These are phyloP conservation scores for Leishmania amazonensis DNA, from an alignment of 208 protist species.

Conservation along the genomic window DNA sequence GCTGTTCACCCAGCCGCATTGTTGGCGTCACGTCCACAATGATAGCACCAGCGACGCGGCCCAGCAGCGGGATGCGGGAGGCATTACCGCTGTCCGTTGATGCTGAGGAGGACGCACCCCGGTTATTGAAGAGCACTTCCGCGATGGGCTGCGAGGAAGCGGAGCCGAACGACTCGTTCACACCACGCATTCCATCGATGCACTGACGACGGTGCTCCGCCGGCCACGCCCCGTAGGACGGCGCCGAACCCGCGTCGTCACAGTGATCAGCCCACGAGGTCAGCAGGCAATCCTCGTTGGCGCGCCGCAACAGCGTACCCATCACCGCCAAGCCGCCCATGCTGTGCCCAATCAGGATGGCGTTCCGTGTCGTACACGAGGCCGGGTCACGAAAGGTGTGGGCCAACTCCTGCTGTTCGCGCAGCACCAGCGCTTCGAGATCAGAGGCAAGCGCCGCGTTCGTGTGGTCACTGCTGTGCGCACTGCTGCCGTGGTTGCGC, in stretches of 20 bases:
- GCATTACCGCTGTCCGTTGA: slow-evolving; percentile 10
- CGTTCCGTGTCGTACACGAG: slow-evolving; percentile 20
- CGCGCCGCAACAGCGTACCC: slow-evolving; percentile 68
- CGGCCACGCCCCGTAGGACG: slow-evolving; percentile 25
- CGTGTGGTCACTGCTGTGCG: slow-evolving; percentile 56
- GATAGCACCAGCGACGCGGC: slow-evolving; percentile 64
- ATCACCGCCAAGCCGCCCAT: slow-evolving; percentile 87
- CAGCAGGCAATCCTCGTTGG: slow-evolving; percentile 67
- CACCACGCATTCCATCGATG: slow-evolving; percentile 46
- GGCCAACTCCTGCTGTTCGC: slow-evolving; percentile 34
- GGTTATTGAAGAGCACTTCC: slow-evolving; percentile 48
- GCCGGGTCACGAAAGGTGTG: slow-evolving; percentile 6
- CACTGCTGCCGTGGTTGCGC: slow-evolving; percentile 85
- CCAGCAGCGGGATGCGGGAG: slow-evolving; percentile 20
- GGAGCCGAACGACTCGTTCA: slow-evolving; percentile 67
- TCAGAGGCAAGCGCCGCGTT: slow-evolving; percentile 75
- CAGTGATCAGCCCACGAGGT: slow-evolving; percentile 19
- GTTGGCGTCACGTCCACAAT: slow-evolving; percentile 84
- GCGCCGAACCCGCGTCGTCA: slow-evolving; percentile 5
- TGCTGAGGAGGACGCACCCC: neutral
- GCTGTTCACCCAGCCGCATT: slow-evolving; percentile 24
- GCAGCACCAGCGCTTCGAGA: slow-evolving; percentile 63
- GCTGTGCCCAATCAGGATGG: slow-evolving; percentile 84
- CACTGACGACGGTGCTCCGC: slow-evolving; percentile 23
- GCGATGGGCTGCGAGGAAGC: slow-evolving; percentile 41